phyloP scores from a whole-genome alignment of 208 protist species.

The Wallacemonas collosoma region DNA sequence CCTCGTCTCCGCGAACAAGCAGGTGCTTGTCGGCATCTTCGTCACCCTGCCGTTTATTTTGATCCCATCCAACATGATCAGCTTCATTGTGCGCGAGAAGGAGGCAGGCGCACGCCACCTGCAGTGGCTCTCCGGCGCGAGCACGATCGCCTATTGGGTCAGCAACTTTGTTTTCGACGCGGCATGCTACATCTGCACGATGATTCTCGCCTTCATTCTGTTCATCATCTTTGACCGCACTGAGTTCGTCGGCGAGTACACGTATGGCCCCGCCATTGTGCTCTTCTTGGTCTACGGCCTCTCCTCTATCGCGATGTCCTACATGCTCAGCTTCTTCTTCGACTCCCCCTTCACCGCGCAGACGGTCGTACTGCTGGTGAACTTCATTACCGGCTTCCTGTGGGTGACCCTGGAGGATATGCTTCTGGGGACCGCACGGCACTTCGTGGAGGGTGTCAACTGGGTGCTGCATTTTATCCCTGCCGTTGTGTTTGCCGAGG shows the following conservation, averaged over 20 bases:
- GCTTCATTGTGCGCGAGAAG: slow-evolving; percentile 81
- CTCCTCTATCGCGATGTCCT: slow-evolving; percentile 67
- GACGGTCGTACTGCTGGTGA: slow-evolving; percentile 77
- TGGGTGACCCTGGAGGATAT: slow-evolving; percentile 78
- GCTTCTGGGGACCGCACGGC: slow-evolving; percentile 40
- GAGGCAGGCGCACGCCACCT: slow-evolving; percentile 74
- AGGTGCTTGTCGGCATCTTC: slow-evolving; percentile 76
- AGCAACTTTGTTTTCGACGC: slow-evolving; percentile 82
- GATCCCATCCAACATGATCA: slow-evolving; percentile 78
- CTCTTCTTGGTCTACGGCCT: slow-evolving; percentile 79
- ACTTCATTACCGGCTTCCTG: slow-evolving; percentile 82
- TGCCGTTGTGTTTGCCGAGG: slow-evolving; percentile 75
- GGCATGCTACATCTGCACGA: slow-evolving; percentile 59
- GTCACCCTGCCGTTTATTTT: slow-evolving; percentile 82
- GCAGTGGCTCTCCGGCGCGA: slow-evolving; percentile 82
- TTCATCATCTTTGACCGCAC: slow-evolving; percentile 70
- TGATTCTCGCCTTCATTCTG: slow-evolving; percentile 60
- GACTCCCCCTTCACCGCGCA: slow-evolving; percentile 69
- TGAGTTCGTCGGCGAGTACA: slow-evolving; percentile 66
- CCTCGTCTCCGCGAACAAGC: slow-evolving; percentile 48
- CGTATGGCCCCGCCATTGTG: slow-evolving; percentile 45
- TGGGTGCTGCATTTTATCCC: slow-evolving; percentile 69
- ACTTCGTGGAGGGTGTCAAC: slow-evolving; percentile 51
- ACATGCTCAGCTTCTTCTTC: slow-evolving; percentile 86
- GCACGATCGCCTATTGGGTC: slow-evolving; percentile 72